Evolutionary conservation across 2,329 filamentous ascomycete genomes (phyloP).

Genomic region (Coniochaeta sp.): DNA sequence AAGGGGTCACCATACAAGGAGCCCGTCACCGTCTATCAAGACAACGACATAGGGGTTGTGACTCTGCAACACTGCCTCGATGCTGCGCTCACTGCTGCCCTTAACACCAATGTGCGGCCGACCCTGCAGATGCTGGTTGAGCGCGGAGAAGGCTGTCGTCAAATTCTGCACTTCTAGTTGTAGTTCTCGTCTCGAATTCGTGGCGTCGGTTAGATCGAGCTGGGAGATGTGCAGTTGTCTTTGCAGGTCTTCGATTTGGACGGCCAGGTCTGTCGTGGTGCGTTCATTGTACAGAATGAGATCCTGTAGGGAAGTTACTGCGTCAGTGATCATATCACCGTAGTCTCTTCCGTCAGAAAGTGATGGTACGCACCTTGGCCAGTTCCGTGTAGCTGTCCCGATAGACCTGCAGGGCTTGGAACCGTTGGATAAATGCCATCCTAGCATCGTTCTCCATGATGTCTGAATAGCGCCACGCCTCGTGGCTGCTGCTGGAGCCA

Average conservation of each 20-base stretch:
- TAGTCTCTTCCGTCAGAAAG: no score
- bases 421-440: constrained; percentile 40
- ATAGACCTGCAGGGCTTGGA: constrained; percentile 33
- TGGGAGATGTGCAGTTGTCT: constrained; percentile 34
- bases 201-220: constrained; percentile 45
- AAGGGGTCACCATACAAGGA: constrained; percentile 41
- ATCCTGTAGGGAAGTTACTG: constrained; percentile 27
- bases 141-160: constrained; percentile 27
- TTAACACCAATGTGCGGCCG: constrained; percentile 12
- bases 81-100: constrained; percentile 9
- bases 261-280: constrained; percentile 33
- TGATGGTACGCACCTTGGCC: no score
- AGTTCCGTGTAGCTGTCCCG: constrained; percentile 30
- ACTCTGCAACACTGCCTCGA: constrained; percentile 28
- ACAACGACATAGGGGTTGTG: constrained; percentile 54
- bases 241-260: constrained; percentile 35
- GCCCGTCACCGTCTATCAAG: constrained; percentile 56
- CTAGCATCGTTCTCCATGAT: constrained; percentile 14
- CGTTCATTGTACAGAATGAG: constrained; percentile 37
- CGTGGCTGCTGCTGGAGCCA: background rate
- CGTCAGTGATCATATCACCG: background rate
- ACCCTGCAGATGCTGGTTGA: constrained; percentile 39
- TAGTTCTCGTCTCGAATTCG: constrained; percentile 39
- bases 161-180: constrained; percentile 37
- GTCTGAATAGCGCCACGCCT: background rate